Evolutionary conservation across 208 protist genomes (phyloP).

Genomic region (Histomonas meleagridis): DNA sequence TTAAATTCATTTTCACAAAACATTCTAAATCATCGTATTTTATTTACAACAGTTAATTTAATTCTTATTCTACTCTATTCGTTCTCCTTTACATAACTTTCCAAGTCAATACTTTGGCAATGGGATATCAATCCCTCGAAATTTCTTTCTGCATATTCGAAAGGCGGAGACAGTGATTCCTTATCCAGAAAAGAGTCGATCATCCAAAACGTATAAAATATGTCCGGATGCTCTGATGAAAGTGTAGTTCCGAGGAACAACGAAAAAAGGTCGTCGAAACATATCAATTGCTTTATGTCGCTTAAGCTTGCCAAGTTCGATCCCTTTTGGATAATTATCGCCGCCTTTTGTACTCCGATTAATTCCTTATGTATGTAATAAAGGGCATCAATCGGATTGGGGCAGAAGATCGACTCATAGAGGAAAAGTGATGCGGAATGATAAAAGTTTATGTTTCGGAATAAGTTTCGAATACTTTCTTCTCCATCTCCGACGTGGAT

Average conservation of each 20-base stretch:
- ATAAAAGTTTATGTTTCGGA: background rate
- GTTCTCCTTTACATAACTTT: too few species aligned
- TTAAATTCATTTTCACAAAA: too few species aligned
- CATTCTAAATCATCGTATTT: too few species aligned
- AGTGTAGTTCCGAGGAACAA: background rate
- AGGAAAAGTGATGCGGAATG: background rate
- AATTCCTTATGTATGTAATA: background rate
- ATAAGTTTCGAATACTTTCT: background rate
- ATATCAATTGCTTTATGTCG: background rate
- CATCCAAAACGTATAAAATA: background rate
- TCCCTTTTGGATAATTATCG: background rate
- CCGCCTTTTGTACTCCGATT: background rate
- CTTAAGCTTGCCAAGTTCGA: background rate
- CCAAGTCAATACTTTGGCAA: background rate
- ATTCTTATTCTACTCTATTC: too few species aligned
- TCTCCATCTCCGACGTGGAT: background rate
- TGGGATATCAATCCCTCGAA: background rate
- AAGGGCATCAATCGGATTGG: background rate
- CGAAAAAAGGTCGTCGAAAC: slow-evolving; percentile 30
- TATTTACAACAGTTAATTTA: too few species aligned
- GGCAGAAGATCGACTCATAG: background rate
- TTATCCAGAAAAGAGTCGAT: background rate
- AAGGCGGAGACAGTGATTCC: background rate
- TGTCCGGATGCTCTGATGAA: background rate
- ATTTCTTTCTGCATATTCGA: slow-evolving; percentile 2